Evolutionary conservation across 2,329 filamentous ascomycete species (phyloP).

Genomic region (Ciborinia camelliae): DNA sequence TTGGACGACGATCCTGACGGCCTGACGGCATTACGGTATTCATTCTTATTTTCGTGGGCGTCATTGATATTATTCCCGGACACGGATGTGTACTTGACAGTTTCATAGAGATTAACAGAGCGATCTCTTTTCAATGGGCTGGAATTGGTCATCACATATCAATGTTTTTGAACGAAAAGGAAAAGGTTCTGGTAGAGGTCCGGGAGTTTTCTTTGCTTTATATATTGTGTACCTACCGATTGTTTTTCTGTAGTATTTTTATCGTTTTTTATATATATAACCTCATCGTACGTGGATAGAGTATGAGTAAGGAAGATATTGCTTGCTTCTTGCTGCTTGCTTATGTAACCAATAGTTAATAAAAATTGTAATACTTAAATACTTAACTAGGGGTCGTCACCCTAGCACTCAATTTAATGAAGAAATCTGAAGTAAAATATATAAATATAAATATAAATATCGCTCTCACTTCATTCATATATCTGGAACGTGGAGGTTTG

Average conservation of each 20-base stretch:
- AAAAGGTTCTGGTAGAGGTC: not conserved
- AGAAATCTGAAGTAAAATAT: too few species aligned
- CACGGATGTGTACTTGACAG: not conserved
- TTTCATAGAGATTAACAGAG: not conserved
- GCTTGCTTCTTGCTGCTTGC: too few species aligned
- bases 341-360: too few species aligned
- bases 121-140: not conserved
- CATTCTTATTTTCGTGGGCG: slow-evolving; percentile 6
- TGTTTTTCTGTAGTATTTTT: not conserved
- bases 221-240: not conserved
- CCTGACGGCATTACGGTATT: too few species aligned
- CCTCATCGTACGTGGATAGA: too few species aligned
- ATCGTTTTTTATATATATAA: too few species aligned
- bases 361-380: not conserved
- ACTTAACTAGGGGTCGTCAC: too few species aligned
- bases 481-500: too few species aligned
- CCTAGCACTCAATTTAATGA: too few species aligned
- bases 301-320: too few species aligned
- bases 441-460: too few species aligned
- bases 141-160: not conserved
- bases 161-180: not conserved
- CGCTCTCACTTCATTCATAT: too few species aligned
- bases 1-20: slow-evolving; percentile 1
- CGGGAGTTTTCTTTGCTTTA: not conserved
- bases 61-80: not conserved